Base-by-base conservation (phyloP, 1,284 basidiomycete species). In the Trichosporon faecale region DNA sequence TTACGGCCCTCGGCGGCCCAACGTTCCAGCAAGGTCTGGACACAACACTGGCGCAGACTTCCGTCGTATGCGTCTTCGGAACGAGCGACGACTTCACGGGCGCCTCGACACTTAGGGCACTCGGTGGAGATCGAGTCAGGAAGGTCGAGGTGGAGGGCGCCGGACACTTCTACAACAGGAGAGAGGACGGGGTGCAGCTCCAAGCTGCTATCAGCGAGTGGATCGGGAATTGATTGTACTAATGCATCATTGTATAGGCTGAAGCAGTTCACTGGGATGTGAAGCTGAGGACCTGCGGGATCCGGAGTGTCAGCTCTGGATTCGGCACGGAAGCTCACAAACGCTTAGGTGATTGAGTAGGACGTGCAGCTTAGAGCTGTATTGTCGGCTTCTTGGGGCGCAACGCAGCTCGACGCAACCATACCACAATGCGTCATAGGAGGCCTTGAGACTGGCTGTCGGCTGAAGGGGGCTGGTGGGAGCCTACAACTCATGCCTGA, bases 71-170 rank as follows among this genome's bases (percentile, higher is more conserved):
- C 18, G 72, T 80, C 14, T 78, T 74, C 37, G 79, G 80, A 0
- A 76, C 75, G 0, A 52, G 57, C 8, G 81, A 82, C 68, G 74
- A 80, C 60, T 81, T 82, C 67, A 80, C 81, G 2, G 70, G 75
- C 31, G 70, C 64, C 0, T 63, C 12, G 1, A 71, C 72, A 2
- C 78, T 75, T 60, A 65, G 66, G 4, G 52, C 67, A 0, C 74
- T 78, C 8, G 71, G 71, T 5, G 69, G 68, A 2, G 71, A 67
- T 25, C 9, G 64, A 12, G 55, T 76, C 9, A 66, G 57, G 46
- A 63, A 66, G 44, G 70, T 75, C 11, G 75, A 77, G 65, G 68
- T 82, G 1, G 74, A 77, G 27, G 79, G 76, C 11, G 77, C 73
- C 3, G 79, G 76, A 61, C 80, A 82, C 72, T 78, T 82, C 37